Base-by-base conservation (phyloP, 257 asterid genomes). In the Solanum neorickii region DNA sequence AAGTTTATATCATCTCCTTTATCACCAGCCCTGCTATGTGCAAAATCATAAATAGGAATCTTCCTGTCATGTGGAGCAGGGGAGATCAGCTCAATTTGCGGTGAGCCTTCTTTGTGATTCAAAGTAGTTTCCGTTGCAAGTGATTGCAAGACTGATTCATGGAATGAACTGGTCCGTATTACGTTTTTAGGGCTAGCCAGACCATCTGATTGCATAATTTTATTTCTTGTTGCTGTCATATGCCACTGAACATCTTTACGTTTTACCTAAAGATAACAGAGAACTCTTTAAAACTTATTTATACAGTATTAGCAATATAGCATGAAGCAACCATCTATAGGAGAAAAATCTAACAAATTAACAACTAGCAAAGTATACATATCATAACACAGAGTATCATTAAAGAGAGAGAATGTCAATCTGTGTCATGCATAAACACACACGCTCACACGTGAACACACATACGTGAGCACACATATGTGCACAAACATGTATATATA, bases 1-100 rank as follows among this genome's bases (percentile, higher is more conserved):
- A 96, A 93, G 94, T 95, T 96, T 49, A 95, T 44, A 87, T 95
- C 98, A 46, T 95, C 93, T 88, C 98, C 99, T 90, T 97, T 97
- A 89, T 95, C 99, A 62, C 99, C 99, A 1, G 96, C 94, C 90
- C 99, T 87, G 95, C 98, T 92, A 80, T 96, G 99, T 60, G 98
- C 98, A 16, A 93, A 91, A 3, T 93, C 91, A 68, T 94, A 96
- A 75, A 97, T 93, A 42, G 94, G 90, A 87, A 94, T 90, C 90
- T 86, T 91, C 91, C 87, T 90, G 87, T 93, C 93, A 62, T 94
- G 90, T 12, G 95, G 95, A 78, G 98, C 96, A 37, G 95, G 91
- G 82, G 90, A 47, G 82, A 56, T 56, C 25, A 23, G 89, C 25
- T 70, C 87, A 86, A 37, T 86, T 86, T 88, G 84, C 16, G 87